These are phyloP conservation scores for Mortierella sp. DNA, from an alignment of 371 early-diverging fungal species.

Conservation along the genomic window DNA sequence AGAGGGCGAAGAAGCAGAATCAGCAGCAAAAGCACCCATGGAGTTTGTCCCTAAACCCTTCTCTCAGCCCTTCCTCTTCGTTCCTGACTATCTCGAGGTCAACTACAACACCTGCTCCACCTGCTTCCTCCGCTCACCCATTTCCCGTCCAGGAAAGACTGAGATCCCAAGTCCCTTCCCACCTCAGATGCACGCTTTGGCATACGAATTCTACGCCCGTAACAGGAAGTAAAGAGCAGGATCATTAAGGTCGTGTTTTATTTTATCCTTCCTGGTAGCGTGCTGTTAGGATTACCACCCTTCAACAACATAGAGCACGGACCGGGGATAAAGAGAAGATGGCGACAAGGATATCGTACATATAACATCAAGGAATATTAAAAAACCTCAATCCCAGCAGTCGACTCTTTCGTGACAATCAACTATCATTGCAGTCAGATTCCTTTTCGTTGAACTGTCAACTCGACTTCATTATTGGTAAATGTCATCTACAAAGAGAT, in stretches of 20 bases:
- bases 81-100: slow-evolving; percentile 97
- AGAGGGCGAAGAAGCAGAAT: slow-evolving; percentile 54
- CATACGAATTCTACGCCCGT: slow-evolving; percentile 90
- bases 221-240: slow-evolving; percentile 48
- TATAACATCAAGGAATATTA: slow-evolving; percentile 9
- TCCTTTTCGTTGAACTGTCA: too few species aligned
- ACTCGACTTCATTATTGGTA: slow-evolving; percentile 11
- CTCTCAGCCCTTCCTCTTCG: slow-evolving; percentile 96
- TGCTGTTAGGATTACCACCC: not conserved
- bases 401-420: too few species aligned
- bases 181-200: slow-evolving; percentile 90
- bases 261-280: not conserved
- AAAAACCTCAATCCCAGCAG: not conserved
- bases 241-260: too few species aligned
- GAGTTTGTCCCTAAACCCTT: slow-evolving; percentile 81
- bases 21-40: slow-evolving; percentile 61
- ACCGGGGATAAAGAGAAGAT: not conserved
- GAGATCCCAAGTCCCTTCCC: slow-evolving; percentile 96
- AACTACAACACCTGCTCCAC: slow-evolving; percentile 93
- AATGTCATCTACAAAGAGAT: slow-evolving; percentile 34
- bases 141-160: slow-evolving; percentile 85
- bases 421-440: too few species aligned
- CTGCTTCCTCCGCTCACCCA: slow-evolving; percentile 89
- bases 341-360: not conserved
- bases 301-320: not conserved